Evolutionary conservation across 306 rosid genomes (phyloP), one percentile per base, ranked within the genome.

Genomic region (Bauhinia variegata): DNA sequence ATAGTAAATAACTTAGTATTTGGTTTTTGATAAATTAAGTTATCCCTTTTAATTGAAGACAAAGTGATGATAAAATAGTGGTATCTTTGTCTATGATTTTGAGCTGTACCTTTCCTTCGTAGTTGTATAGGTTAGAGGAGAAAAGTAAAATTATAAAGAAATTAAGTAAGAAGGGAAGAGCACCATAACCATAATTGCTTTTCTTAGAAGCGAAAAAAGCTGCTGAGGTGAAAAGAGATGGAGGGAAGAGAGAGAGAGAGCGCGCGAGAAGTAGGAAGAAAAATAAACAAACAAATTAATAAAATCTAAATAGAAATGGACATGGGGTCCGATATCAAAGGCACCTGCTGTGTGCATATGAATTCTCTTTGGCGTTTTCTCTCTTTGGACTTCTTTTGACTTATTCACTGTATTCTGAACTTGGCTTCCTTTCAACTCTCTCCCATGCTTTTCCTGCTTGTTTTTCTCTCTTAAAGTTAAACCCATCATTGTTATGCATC

Each of bases 181-280:
- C 65, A 50, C 58, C 53, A 52, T 16, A 39, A 72, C 60, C 66
- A 42, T 30, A 54, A 60, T 76, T 77, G 79, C 96, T 84, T 89
- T 82, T 75, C 92, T 86, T 89, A 67, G 85, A 89, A 84, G 96
- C 83, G 6, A 83, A 81, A 74, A 63, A 71, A 79, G 70, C 73
- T 51, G 65, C 48, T 30, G 36, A 15, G 65, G 41, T 30, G 36
- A 60, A 66, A 71, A 36, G 48, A 60, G 48, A 30, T 57, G 74
- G 38, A 33, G 1, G 47, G 12, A 41, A 14, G 47, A 41, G 13
- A 10, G n/a, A 50, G 58, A 63, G 8, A 41, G 10, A 54, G 55
- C 51, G 34, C 41, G 9, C 1, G 41, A 36, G 31, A 63, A 51
- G 49, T 14, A 14, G 5, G 34, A 54, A 10, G 44, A 0, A 11